Evolutionary conservation across 148 eudicot genomes (phyloP).

Genomic region (Salicornia ramosissima): DNA sequence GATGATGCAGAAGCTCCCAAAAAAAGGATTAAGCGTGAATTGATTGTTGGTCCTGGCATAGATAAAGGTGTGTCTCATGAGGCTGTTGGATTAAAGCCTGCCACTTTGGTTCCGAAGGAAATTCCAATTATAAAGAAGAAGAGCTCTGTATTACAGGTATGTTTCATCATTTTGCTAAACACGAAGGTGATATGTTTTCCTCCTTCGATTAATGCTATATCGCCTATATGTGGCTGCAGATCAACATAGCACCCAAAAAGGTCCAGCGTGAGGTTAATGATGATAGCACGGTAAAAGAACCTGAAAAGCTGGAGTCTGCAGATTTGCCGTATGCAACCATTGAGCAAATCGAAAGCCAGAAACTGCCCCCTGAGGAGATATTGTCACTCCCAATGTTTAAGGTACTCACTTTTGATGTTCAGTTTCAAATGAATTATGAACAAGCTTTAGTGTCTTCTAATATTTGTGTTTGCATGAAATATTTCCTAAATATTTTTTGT

Average conservation of each 20-base stretch:
- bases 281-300: conserved; percentile 29
- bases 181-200: neutral
- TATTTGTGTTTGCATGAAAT: neutral
- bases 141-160: conserved; percentile 72
- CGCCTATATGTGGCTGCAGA: conserved; percentile 41
- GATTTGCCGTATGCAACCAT: conserved; percentile 48
- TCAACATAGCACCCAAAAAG: conserved; percentile 73
- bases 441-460: neutral
- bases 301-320: conserved; percentile 28
- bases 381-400: conserved; percentile 94
- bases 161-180: conserved; percentile 1
- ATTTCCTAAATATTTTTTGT: neutral
- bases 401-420: conserved; percentile 35
- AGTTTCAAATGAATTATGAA: neutral
- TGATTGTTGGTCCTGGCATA: conserved; percentile 87
- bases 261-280: conserved; percentile 40
- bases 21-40: conserved; percentile 66
- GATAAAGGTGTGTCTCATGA: conserved; percentile 87
- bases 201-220: conserved; percentile 3
- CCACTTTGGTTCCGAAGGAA: conserved; percentile 76
- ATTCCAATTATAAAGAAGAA: conserved; percentile 80
- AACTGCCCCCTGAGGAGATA: conserved; percentile 89
- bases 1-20: conserved; percentile 33
- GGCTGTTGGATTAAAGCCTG: conserved; percentile 84
- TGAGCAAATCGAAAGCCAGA: conserved; percentile 74